phyloP scores from a whole-genome alignment of 805 yeast species.

The Pichia nanzhaoensis region DNA sequence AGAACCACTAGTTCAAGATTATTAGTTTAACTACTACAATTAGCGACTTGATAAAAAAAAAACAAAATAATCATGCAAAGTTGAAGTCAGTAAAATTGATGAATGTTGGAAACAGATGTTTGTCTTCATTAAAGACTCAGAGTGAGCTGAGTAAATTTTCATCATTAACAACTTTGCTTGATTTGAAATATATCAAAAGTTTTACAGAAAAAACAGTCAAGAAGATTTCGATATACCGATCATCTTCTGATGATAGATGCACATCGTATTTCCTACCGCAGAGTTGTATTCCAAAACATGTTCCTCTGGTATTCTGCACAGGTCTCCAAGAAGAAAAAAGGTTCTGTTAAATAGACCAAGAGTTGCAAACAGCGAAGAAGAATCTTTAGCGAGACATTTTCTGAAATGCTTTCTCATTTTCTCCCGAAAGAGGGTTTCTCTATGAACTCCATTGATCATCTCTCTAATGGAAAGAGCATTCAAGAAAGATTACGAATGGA shows the following conservation, averaged over 20 bases:
- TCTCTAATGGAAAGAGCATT: constrained; percentile 6
- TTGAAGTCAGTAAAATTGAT: constrained; percentile 32
- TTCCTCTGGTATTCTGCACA: too few relatives aligned
- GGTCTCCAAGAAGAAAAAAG: too few relatives aligned
- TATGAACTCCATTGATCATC: too few relatives aligned
- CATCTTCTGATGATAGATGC: too few relatives aligned
- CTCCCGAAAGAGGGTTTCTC: background rate
- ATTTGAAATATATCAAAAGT: too few relatives aligned
- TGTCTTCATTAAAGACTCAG: constrained; percentile 46
- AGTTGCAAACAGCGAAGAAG: too few relatives aligned
- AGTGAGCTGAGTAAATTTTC: constrained; percentile 55
- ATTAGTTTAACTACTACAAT: background rate
- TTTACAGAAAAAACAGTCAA: too few relatives aligned
- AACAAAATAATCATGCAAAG: background rate
- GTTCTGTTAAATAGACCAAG: too few relatives aligned
- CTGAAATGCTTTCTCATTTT: background rate
- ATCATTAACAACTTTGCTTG: constrained; percentile 32
- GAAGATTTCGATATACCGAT: too few relatives aligned
- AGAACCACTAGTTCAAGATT: background rate
- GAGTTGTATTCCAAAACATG: too few relatives aligned
- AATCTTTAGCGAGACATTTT: too few relatives aligned
- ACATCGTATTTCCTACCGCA: too few relatives aligned
- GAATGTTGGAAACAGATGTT: constrained; percentile 42
- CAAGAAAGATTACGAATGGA: constrained; percentile 16
- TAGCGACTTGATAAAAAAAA: background rate